phyloP scores from a whole-genome alignment of 345 rosid species.

The Hibiscus trionum region DNA sequence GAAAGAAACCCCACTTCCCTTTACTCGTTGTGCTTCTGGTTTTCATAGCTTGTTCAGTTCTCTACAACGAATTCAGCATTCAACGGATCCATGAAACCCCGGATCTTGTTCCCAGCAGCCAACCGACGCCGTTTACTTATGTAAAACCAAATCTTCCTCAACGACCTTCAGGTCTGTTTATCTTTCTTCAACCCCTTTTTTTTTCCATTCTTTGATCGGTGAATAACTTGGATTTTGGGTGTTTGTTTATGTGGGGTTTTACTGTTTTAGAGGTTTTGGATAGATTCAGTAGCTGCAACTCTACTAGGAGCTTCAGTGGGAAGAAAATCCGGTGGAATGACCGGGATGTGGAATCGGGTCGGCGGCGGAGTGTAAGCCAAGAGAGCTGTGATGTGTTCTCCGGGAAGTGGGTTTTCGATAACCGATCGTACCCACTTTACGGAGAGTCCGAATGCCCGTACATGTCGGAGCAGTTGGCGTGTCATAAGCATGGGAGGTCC shows the following conservation, averaged over 20 bases:
- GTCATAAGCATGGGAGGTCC: conserved; percentile 85
- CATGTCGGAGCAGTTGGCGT: conserved; percentile 95
- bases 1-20: conserved; percentile 58
- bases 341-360: conserved; percentile 18
- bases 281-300: conserved; percentile 72
- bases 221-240: background rate
- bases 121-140: conserved; percentile 21
- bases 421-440: conserved; percentile 62
- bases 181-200: background rate
- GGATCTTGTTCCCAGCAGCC: conserved; percentile 13
- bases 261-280: conserved; percentile 65
- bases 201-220: background rate
- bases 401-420: conserved; percentile 83
- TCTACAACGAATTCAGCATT: conserved; percentile 52
- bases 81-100: conserved; percentile 41
- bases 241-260: conserved; percentile 20
- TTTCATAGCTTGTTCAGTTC: conserved; percentile 35
- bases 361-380: conserved; percentile 24
- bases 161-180: conserved; percentile 32
- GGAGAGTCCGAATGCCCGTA: conserved; percentile 80
- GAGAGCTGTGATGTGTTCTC: conserved; percentile 71
- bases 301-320: conserved; percentile 57
- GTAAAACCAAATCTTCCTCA: conserved; percentile 47
- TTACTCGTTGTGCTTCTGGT: conserved; percentile 29
- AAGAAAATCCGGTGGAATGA: conserved; percentile 51